Evolutionary conservation across 345 rosid species (phyloP), one percentile per base, ranked within the genome.

Genomic region (Luvunga scandens): DNA sequence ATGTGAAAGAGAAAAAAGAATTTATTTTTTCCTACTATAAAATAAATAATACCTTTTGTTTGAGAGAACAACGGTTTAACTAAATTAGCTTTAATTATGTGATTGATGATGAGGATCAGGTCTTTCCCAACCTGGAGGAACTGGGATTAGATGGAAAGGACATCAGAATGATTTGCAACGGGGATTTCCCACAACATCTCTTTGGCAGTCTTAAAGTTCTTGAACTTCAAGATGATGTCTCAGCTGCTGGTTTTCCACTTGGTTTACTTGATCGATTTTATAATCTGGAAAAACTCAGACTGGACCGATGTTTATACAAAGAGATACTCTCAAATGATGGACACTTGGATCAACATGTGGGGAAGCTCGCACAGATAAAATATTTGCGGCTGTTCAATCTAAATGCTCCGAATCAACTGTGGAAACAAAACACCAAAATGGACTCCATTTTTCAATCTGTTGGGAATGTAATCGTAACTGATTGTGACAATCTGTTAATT

Each of bases 111-210:
- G 38, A 34, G 5, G 38, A 34, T 34, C 38, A 77, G 75, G 69
- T 77, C 16, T 36, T 77, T 42, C 48, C 24, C 61, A 68, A 33
- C 57, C 56, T 85, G 70, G 80, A 85, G 21, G 60, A 66, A 31
- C 0, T 82, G 50, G 6, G 42, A 9, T 24, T 75, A 39, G 30
- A 18, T 19, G 70, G 62, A 18, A 33, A 77, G 5, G 71, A 77
- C 14, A 24, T 62, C 27, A 55, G 0, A 36, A 73, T 33, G 69
- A 7, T 81, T 30, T 6, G 67, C 19, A 21, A 79, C 64, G 36
- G 30, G 10, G 22, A 73, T 7, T 28, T 73, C 63, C 25, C 62
- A 8, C 42, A n/a, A n/a, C 45, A 42, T 16, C 19, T 53, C 50
- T 75, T 78, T 56, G 19, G 9, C 18, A 62, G 60, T 4, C 2